These are phyloP conservation scores for Globisporangium cystogenes DNA, from an alignment of 352 stramenopile genomes.

Conservation along the genomic window DNA sequence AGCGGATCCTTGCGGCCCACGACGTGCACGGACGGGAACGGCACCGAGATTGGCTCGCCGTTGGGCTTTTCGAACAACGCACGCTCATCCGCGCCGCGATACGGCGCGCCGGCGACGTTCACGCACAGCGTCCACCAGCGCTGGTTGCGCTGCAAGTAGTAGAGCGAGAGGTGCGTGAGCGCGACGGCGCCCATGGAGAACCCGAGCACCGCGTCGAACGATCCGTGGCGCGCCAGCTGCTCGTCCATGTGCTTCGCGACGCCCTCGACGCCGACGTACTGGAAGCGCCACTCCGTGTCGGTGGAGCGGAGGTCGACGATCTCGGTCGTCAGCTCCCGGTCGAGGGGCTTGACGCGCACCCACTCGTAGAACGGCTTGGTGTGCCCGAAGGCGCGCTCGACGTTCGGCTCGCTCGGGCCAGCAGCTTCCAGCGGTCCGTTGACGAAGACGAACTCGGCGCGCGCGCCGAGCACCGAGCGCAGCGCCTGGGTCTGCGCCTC, in stretches of 20 bases:
- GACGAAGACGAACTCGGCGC: constrained; percentile 2
- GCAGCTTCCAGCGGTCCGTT: constrained; percentile 31
- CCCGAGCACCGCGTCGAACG: constrained; percentile 68
- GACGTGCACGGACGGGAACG: constrained; percentile 48
- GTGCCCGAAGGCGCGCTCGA: constrained; percentile 47
- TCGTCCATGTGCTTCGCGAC: constrained; percentile 51
- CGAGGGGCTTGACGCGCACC: constrained; percentile 24
- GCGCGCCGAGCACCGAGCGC: background rate
- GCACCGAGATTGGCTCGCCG: constrained; percentile 28
- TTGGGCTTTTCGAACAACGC: constrained; percentile 36
- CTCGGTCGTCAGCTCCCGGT: constrained; percentile 13
- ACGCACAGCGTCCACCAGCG: constrained; percentile 50
- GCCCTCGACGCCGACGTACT: constrained; percentile 27
- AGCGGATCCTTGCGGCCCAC: constrained; percentile 31
- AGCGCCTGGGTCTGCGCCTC: constrained; percentile 1
- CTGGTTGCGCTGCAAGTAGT: constrained; percentile 33
- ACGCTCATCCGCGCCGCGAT: constrained; percentile 28
- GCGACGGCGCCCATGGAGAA: constrained; percentile 77
- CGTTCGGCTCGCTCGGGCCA: constrained; percentile 46
- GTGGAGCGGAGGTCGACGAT: constrained; percentile 2
- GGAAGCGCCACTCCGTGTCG: constrained; percentile 12
- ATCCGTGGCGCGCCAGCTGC: constrained; percentile 47
- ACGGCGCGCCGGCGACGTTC: constrained; percentile 34
- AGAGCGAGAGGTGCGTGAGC: constrained; percentile 56
- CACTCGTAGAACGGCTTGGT: constrained; percentile 77